These are phyloP conservation scores for Blastobotrys arbuscula DNA, from an alignment of 1,139 yeast species.

Conservation along the genomic window DNA sequence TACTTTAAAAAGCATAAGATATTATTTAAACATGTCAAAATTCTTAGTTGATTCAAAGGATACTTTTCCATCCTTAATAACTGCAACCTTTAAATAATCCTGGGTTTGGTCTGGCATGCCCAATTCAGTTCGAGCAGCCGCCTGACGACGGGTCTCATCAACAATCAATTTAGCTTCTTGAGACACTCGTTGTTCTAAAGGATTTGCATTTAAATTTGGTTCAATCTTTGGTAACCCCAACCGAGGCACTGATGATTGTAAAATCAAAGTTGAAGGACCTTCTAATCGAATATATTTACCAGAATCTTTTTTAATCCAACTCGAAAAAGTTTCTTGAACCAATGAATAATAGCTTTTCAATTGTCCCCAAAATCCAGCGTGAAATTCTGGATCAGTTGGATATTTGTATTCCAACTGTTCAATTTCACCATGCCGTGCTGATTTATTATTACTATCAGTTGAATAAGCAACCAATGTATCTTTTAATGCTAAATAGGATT, in stretches of 20 bases:
- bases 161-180: conserved; percentile 16
- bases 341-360: not conserved
- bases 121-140: conserved; percentile 7
- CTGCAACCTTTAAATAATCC: conserved; percentile 27
- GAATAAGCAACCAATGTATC: conserved; percentile 35
- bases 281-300: conserved; percentile 12
- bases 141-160: conserved; percentile 8
- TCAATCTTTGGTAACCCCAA: conserved; percentile 2
- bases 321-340: conserved; percentile 2
- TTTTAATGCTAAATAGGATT: conserved; percentile 32
- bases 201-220: conserved; percentile 10
- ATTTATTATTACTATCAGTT: conserved; percentile 25
- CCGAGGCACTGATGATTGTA: conserved; percentile 5
- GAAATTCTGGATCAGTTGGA: not conserved
- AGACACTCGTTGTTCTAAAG: conserved; percentile 17
- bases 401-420: conserved; percentile 3
- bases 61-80: conserved; percentile 25
- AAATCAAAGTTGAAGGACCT: conserved; percentile 14
- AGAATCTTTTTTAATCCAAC: conserved; percentile 9
- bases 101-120: conserved; percentile 23
- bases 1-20: no score
- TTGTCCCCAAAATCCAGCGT: not conserved
- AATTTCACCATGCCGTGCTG: conserved; percentile 6
- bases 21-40: conserved; percentile 13
- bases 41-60: conserved; percentile 21